Conservation (phyloP, 495 filamentous ascomycete genomes). For the Aspergillus funiculosus region DNA sequence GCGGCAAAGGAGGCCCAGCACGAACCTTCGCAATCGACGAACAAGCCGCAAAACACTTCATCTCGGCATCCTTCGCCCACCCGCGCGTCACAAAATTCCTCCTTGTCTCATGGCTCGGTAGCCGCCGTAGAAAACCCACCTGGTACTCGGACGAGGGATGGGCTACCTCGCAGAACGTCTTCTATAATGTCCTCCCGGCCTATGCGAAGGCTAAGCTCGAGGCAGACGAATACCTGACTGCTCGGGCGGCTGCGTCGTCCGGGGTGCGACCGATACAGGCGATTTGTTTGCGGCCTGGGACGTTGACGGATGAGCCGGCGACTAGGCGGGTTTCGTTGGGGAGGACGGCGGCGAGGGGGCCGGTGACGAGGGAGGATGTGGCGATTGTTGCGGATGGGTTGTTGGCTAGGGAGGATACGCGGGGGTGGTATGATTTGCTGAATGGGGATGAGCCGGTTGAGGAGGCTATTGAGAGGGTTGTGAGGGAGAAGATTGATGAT, state of each 20-base stretch:
- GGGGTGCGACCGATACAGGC: slow-evolving; percentile 48
- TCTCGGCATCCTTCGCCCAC: slow-evolving; percentile 54
- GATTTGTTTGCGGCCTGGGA: slow-evolving; percentile 65
- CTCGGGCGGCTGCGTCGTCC: slow-evolving; percentile 43
- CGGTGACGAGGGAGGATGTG: slow-evolving; percentile 60
- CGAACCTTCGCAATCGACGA: slow-evolving; percentile 60
- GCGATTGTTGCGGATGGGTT: slow-evolving; percentile 62
- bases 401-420: slow-evolving; percentile 53
- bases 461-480: slow-evolving; percentile 59
- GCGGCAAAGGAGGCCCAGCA: slow-evolving; percentile 64
- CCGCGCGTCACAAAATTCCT: slow-evolving; percentile 65
- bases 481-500: slow-evolving; percentile 56
- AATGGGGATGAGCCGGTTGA: slow-evolving; percentile 53
- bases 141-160: slow-evolving; percentile 66
- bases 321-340: slow-evolving; percentile 61
- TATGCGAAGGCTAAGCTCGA: slow-evolving; percentile 73
- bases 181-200: slow-evolving; percentile 48
- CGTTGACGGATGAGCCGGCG: slow-evolving; percentile 52
- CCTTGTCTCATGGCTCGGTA: slow-evolving; percentile 62
- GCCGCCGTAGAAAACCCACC: slow-evolving; percentile 49
- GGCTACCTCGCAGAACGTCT: slow-evolving; percentile 44
- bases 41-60: slow-evolving; percentile 65
- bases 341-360: slow-evolving; percentile 50
- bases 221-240: slow-evolving; percentile 67
- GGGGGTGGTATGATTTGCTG: slow-evolving; percentile 57